Conservation (phyloP, 345 rosid genomes). For the Ceriops tagal region DNA sequence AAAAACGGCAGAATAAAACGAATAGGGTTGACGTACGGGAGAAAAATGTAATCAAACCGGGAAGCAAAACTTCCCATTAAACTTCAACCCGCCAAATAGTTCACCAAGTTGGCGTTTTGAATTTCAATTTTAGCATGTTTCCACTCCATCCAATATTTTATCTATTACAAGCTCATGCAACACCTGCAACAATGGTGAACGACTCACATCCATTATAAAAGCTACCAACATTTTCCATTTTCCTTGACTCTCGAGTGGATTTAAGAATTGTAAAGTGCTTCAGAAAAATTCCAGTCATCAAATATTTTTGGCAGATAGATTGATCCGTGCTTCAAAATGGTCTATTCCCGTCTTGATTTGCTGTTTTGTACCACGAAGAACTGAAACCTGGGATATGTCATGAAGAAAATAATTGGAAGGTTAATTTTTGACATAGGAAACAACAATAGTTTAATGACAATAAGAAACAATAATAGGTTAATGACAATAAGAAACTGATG, state of each 20-base stretch:
- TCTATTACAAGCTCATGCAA: no score
- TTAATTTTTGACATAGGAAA: neutral
- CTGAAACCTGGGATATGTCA: slow-evolving; percentile 48
- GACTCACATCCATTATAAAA: neutral
- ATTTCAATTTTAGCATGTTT: no score
- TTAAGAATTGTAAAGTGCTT: neutral
- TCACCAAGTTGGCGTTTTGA: no score
- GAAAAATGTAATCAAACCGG: no score
- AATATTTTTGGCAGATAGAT: slow-evolving; percentile 33
- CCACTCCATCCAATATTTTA: no score
- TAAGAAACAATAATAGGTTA: neutral
- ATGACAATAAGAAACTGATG: no score
- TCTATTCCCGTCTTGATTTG: slow-evolving; percentile 37
- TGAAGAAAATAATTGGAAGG: neutral
- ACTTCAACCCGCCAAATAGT: no score
- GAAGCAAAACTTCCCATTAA: no score
- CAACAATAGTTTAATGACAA: neutral
- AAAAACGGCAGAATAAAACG: no score
- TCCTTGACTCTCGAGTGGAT: neutral
- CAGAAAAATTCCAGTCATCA: neutral
- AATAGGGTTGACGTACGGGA: no score
- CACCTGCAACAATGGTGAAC: no score
- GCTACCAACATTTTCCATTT: neutral
- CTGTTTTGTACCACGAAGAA: slow-evolving; percentile 53
- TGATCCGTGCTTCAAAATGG: slow-evolving; percentile 78